Conservation (phyloP, 345 rosid genomes). For the Triadica sebifera region DNA sequence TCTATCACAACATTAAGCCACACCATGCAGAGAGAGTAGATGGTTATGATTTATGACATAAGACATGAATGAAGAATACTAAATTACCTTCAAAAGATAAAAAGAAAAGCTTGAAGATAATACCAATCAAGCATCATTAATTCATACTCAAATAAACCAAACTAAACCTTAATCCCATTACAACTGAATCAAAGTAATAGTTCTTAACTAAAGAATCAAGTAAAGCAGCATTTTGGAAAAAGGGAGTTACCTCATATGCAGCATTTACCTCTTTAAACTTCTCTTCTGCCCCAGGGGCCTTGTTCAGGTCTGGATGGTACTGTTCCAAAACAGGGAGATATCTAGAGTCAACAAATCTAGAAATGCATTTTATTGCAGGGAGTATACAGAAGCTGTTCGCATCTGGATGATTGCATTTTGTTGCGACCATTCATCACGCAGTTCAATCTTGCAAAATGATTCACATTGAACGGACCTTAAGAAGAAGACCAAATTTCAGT, state of each 20-base stretch:
- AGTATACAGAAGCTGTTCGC: neutral
- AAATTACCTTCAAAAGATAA: neutral
- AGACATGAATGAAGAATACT: neutral
- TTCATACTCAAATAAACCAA: neutral
- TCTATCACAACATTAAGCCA: neutral
- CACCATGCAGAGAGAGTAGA: neutral
- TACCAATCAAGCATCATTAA: neutral
- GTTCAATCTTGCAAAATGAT: slow-evolving; percentile 5
- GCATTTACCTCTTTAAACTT: slow-evolving; percentile 95
- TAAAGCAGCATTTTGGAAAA: neutral
- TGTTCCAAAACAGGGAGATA: slow-evolving; percentile 35
- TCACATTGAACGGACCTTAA: neutral
- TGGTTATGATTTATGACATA: neutral
- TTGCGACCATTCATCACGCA: neutral
- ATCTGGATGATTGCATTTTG: neutral
- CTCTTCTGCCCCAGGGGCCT: slow-evolving; percentile 77
- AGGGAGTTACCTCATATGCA: slow-evolving; percentile 74
- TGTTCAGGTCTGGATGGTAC: slow-evolving; percentile 93
- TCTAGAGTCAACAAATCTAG: slow-evolving; percentile 16
- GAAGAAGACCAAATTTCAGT: slow-evolving; percentile 7
- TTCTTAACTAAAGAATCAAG: neutral
- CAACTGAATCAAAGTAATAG: no score
- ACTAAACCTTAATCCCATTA: neutral
- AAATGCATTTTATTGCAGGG: neutral
- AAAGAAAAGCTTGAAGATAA: neutral